Conservation (phyloP, 108 stramenopile genomes). For the Conticribra guillardii region DNA sequence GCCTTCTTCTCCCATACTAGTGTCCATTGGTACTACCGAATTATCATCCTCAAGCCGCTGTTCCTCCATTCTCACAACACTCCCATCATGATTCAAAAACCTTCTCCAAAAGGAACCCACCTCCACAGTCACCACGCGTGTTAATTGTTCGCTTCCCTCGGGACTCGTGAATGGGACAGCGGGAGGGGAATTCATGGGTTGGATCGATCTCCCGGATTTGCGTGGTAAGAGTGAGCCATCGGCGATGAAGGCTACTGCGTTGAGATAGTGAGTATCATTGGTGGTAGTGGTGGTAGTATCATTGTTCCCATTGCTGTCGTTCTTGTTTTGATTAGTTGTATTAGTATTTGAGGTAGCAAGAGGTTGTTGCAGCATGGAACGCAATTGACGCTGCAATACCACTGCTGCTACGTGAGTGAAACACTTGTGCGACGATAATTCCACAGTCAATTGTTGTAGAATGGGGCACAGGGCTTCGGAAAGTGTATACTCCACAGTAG, state of each 20-base stretch:
- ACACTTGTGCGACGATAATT: slow-evolving; percentile 24
- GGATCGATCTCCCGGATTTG: slow-evolving; percentile 71
- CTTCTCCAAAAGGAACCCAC: slow-evolving; percentile 53
- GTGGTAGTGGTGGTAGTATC: background rate
- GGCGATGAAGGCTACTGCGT: slow-evolving; percentile 82
- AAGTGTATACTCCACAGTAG: background rate
- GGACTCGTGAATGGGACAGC: slow-evolving; percentile 79
- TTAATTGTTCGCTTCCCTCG: slow-evolving; percentile 45
- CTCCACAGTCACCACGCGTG: slow-evolving; percentile 45
- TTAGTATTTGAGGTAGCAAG: background rate
- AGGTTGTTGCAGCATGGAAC: slow-evolving; percentile 43
- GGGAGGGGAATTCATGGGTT: slow-evolving; percentile 80
- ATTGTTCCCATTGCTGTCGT: background rate
- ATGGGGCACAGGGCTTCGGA: background rate
- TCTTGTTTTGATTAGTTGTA: background rate
- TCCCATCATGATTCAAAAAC: slow-evolving; percentile 32
- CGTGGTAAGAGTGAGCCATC: slow-evolving; percentile 83
- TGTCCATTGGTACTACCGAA: background rate
- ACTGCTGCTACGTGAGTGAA: slow-evolving; percentile 65
- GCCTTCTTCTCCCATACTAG: background rate
- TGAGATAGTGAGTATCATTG: slow-evolving; percentile 6
- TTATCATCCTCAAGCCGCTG: background rate
- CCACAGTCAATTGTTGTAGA: background rate
- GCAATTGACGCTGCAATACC: slow-evolving; percentile 65
- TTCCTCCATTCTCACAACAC: background rate